Percentiles rank a stretch among this genome's conserved stretches.
phyloP scores from a whole-genome alignment of 1,139 yeast genomes.

The Hemisphaericaspora subhashii region DNA sequence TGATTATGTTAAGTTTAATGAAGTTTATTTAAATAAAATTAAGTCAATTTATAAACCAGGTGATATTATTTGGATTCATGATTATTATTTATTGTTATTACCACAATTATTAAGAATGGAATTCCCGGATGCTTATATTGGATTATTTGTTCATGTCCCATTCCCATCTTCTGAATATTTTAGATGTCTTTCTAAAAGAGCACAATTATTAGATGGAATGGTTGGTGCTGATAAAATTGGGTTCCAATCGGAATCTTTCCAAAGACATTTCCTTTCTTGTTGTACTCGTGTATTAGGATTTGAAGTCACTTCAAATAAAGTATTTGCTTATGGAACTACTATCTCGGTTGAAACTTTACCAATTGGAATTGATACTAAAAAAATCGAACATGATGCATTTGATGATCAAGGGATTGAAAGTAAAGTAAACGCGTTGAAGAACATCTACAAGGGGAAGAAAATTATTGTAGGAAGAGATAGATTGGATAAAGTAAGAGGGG shows the following conservation, averaged over 20 bases:
- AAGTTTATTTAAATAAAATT: conserved; percentile 81
- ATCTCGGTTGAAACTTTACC: conserved; percentile 77
- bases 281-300: conserved; percentile 82
- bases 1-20: conserved; percentile 87
- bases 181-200: conserved; percentile 80
- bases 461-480: conserved; percentile 84
- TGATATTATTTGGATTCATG: conserved; percentile 94
- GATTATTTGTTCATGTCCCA: conserved; percentile 83
- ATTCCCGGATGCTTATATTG: conserved; percentile 77
- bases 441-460: conserved; percentile 70
- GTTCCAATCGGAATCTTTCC: conserved; percentile 83
- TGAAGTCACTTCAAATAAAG: conserved; percentile 56
- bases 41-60: conserved; percentile 78
- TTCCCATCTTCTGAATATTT: conserved; percentile 97
- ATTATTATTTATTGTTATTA: conserved; percentile 77
- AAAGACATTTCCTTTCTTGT: conserved; percentile 86
- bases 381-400: conserved; percentile 61
- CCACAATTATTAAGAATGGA: conserved; percentile 87
- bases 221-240: conserved; percentile 85
- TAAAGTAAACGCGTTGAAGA: conserved; percentile 52
- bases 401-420: conserved; percentile 30
- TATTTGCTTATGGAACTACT: conserved; percentile 74
- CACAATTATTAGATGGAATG: conserved; percentile 82
- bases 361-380: conserved; percentile 77
- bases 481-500: conserved; percentile 78